Evolutionary conservation across 2,329 filamentous ascomycete genomes (phyloP), one percentile per base, ranked within the genome.

Genomic region (Xylaria digitata): DNA sequence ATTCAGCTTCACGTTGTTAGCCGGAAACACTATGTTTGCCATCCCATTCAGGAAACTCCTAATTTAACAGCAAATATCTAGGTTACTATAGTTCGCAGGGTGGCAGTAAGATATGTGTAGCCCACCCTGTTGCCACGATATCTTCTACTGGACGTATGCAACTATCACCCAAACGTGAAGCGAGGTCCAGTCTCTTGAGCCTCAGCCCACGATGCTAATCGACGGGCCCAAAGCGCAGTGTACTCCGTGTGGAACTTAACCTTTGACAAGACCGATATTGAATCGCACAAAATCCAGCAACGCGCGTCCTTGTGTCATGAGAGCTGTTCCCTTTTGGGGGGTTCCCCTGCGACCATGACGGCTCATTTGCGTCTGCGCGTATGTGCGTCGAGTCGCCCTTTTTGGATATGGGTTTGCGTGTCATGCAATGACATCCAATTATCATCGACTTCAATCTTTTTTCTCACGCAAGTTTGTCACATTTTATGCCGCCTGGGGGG

Each of bases 381-480:
- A 58, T 56, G 53, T 53, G 53, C 58, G 48, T 62, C 52, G 30
- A 6, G 48, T 61, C 40, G 60, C 17, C 42, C 40, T n/a, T 64
- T 42, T 21, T 40, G 52, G 30, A 23, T 23, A 40, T 56, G 21
- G 26, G 49, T 60, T 48, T 43, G 49, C 56, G 52, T 64, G 42
- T 54, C 53, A 65, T 32, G 48, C 53, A 50, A 48, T 15, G 19
- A 52, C 46, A 50, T 50, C 72, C 72, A 74, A 75, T 75, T 66
- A 70, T 63, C 55, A 48, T 68, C 57, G 34, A 57, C 54, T 58
- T 65, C 63, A 65, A 19, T 71, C 66, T 70, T 71, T 67, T 68
- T 70, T 71, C 68, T 66, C 42, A 30, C 37, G 49, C 32, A 49
- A 53, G 67, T 68, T 69, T 71, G 72, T 73, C 71, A 74, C 69